Percentiles rank a stretch among this genome's conserved stretches.
Evolutionary conservation across 148 eudicot genomes (phyloP).

Genomic region (Polygonum aviculare): DNA sequence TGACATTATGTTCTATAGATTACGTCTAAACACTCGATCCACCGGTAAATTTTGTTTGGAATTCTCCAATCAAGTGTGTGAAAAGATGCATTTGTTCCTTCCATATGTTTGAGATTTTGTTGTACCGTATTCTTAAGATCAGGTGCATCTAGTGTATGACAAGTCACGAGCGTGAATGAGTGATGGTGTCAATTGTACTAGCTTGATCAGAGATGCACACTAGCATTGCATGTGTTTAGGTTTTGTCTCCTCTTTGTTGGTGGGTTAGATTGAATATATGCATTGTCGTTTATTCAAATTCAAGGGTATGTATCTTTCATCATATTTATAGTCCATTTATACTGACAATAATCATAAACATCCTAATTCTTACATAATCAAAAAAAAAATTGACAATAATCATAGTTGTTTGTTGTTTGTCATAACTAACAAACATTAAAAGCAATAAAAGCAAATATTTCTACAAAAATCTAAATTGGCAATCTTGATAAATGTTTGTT

Average conservation of each 20-base stretch:
- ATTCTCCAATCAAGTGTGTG: not conserved
- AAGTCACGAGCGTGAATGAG: not conserved
- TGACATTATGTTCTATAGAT: too few relatives aligned
- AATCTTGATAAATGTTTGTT: not conserved
- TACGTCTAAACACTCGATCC: too few relatives aligned
- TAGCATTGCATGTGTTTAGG: constrained; percentile 3
- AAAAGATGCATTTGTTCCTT: not conserved
- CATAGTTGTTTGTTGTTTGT: not conserved
- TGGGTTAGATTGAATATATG: not conserved
- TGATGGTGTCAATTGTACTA: not conserved
- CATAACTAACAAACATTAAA: too few relatives aligned
- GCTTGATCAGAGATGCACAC: not conserved
- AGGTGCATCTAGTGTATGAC: not conserved
- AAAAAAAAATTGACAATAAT: too few relatives aligned
- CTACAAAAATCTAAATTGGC: too few relatives aligned
- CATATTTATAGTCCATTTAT: not conserved
- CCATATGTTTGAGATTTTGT: not conserved
- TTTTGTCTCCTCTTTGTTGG: not conserved
- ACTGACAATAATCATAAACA: not conserved
- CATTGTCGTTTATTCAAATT: not conserved
- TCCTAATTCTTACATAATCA: too few relatives aligned
- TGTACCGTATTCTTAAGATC: not conserved
- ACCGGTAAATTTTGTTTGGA: too few relatives aligned
- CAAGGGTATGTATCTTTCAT: not conserved
- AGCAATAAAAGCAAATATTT: too few relatives aligned